Base-by-base conservation (phyloP, 768 basidiomycete genomes). In the Holtermanniella nyarrowii region DNA sequence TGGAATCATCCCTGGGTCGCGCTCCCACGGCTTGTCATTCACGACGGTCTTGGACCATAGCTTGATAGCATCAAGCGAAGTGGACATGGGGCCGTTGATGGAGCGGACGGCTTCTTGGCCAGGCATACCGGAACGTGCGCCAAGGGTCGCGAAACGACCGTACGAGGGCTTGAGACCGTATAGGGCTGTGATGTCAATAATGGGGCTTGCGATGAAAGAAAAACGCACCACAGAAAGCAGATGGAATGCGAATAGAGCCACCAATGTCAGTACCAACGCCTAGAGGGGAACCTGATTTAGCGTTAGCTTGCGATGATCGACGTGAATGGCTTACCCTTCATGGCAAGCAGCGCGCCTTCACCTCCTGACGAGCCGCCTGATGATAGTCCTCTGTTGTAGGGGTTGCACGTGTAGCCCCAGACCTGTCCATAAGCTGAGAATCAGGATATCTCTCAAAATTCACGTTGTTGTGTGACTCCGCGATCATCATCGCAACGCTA, bases 291-390 rank as follows among this genome's bases (percentile, higher is more conserved):
- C 61, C 57, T 37, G 10, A 7, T 37, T 37, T 16, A 37, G 31
- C 31, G 7, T 37, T 7, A 37, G n/a, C n/a, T 16, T 37, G 7
- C 31, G 31, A 31, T 11, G 22, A 26, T 16, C 11, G 21, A 40
- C 7, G 31, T 37, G n/a, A 21, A 22, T 18, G 3, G 52, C 52
- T 46, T 73, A 26, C 79, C 78, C 49, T 65, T 74, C 66, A 76
- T 59, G 63, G 80, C 82, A 41, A 88, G 60, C 5, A 90, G 76
- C 0, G 87, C 85, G 40, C 84, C 84, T 73, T 90, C 88, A 26
- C 88, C 88, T 4, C 88, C 88, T 2, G 83, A 85, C 0, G 86
- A 88, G 1, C 88, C 88, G 11, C 88, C 87, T 3, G 75, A 72
- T 4, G 84, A 86, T 43, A 86, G 74, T 16, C 76, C 75, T 10